A percentile compares a stretch with the other conserved stretches of the same genome.
These are phyloP conservation scores for Hyaloraphidium curvatum DNA, from an alignment of 192 early-diverging fungal species.

Conservation along the genomic window DNA sequence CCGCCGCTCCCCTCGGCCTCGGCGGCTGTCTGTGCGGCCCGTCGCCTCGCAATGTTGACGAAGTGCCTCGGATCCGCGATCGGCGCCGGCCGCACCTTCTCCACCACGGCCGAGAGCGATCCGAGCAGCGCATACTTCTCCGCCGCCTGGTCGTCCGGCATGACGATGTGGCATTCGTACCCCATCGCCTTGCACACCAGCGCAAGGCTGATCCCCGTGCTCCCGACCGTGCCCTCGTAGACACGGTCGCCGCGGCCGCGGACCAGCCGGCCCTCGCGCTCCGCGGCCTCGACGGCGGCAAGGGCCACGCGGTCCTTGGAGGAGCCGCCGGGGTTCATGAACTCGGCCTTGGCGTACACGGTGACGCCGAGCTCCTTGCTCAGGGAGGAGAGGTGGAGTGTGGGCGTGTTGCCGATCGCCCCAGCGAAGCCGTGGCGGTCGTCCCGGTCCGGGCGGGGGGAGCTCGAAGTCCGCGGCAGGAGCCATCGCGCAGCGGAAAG, in stretches of 20 bases:
- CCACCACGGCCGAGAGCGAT: constrained; percentile 67
- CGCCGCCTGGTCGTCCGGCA: constrained; percentile 82
- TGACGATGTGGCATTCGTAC: constrained; percentile 83
- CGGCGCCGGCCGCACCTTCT: constrained; percentile 73
- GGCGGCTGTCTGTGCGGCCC: constrained; percentile 46
- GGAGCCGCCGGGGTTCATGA: constrained; percentile 79
- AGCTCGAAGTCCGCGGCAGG: too few species aligned
- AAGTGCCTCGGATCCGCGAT: constrained; percentile 83
- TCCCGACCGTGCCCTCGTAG: constrained; percentile 90
- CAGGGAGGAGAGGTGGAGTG: background rate
- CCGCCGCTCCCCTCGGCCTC: constrained; percentile 3
- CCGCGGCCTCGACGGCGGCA: constrained; percentile 62
- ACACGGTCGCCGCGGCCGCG: constrained; percentile 60
- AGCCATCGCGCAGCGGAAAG: too few species aligned
- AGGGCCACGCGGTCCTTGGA: constrained; percentile 89
- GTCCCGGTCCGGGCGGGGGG: too few species aligned
- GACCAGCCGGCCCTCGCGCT: constrained; percentile 36
- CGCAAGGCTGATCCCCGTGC: constrained; percentile 89
- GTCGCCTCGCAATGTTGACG: constrained; percentile 66
- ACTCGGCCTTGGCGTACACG: constrained; percentile 35
- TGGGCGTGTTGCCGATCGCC: too few species aligned
- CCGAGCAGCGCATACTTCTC: constrained; percentile 79
- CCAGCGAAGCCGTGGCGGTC: too few species aligned
- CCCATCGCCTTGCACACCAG: constrained; percentile 74
- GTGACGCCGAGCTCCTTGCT: background rate